Evolutionary conservation across 2,329 filamentous ascomycete species (phyloP), one percentile per base, ranked within the genome.

Genomic region (Didymellaceae sp.): DNA sequence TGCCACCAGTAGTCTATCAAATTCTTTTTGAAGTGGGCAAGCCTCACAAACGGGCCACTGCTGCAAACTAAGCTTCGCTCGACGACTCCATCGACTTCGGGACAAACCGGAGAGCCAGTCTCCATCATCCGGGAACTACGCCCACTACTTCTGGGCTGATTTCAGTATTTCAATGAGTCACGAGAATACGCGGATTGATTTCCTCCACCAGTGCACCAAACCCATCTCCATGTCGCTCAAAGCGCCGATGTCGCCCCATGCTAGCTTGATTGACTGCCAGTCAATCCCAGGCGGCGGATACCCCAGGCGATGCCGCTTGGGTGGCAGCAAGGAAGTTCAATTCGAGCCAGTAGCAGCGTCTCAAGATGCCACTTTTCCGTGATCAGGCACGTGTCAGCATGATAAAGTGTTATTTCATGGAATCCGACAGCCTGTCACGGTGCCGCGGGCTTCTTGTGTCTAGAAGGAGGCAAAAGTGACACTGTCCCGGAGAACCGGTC

Each of bases 221-320:
- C n/a, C 46, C 47, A 46, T 45, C 44, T 40, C 42, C 52, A 57
- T 24, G 41, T 40, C 40, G 42, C 38, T 51, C 33, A 52, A 25
- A 47, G 43, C 61, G 67, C 70, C 70, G 70, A 72, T 70, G 63
- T 73, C 70, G 70, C 48, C 37, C 37, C 37, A 33, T 37, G 16
- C 43, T 46, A 25, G 42, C 70, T 57, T 65, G 54, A 22, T 40
- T 45, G 26, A 39, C 32, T 49, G 39, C 40, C 35, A 26, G 34
- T 57, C 44, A 45, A 44, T 26, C 51, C 52, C 52, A 48, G 31
- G 37, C 52, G 41, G 53, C 65, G 67, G 67, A 67, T 69, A 70
- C 42, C 63, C 48, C 53, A 70, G 66, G 61, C 34, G 54, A 55
- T 52, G 39, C 40, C 49, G 34, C 31, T 48, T 41, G 43, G 10